A percentile compares a stretch with the other conserved stretches of the same genome.
Conservation (phyloP, 2,329 filamentous ascomycete species). For the Aspergillus floridensis region DNA sequence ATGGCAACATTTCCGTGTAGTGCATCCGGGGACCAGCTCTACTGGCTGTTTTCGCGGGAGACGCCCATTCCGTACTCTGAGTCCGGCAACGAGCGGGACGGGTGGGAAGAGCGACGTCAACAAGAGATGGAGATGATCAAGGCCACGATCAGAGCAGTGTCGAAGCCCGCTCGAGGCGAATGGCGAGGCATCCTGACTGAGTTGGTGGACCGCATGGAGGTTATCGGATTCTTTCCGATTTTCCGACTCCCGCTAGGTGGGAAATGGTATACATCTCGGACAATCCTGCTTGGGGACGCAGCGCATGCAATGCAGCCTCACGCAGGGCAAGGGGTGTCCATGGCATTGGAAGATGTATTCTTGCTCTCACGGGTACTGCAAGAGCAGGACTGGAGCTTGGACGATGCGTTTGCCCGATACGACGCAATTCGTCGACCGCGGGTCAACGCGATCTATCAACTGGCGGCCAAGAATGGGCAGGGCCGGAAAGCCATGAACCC, state of each 20-base stretch:
- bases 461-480: conserved; percentile 25
- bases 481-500: conserved; percentile 24
- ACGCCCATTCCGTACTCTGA: conserved; percentile 21
- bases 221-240: conserved; percentile 35
- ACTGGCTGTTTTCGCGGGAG: conserved; percentile 31
- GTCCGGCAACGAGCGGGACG: conserved; percentile 22
- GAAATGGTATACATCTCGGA: conserved; percentile 33
- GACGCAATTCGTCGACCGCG: conserved; percentile 33
- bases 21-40: conserved; percentile 20
- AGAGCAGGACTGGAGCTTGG: conserved; percentile 14
- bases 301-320: conserved; percentile 36
- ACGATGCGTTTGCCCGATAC: conserved; percentile 25
- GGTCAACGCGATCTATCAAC: conserved; percentile 24
- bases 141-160: conserved; percentile 9
- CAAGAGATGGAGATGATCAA: conserved; percentile 28
- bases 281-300: conserved; percentile 36
- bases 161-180: not conserved
- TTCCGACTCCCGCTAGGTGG: conserved; percentile 34
- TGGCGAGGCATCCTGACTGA: conserved; percentile 8
- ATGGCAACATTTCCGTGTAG: conserved; percentile 26
- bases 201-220: conserved; percentile 14
- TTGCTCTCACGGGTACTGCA: conserved; percentile 28
- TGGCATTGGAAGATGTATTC: conserved; percentile 52
- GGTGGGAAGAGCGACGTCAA: conserved; percentile 29
- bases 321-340: conserved; percentile 53